phyloP scores from a whole-genome alignment of 305 asterid species.

The Solanum hybrid region DNA sequence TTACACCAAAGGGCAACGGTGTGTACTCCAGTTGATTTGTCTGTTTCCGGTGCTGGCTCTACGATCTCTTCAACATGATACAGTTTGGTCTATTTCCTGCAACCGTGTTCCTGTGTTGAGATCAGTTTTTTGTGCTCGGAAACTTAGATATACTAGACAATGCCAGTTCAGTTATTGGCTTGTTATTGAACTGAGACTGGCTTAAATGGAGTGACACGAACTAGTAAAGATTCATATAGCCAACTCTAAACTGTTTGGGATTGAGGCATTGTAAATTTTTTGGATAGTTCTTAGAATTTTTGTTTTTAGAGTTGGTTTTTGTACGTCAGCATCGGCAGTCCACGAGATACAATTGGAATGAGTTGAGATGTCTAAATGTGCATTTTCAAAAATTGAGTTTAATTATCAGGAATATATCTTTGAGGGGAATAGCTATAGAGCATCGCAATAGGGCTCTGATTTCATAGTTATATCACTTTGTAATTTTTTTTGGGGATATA shows the following conservation, averaged over 20 bases:
- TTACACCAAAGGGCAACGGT: constrained; percentile 68
- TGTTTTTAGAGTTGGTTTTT: background rate
- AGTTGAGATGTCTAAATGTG: background rate
- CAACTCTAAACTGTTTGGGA: background rate
- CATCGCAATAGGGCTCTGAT: background rate
- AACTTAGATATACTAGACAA: background rate
- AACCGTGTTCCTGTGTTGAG: background rate
- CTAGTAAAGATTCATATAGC: background rate
- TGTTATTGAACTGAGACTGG: too few relatives aligned
- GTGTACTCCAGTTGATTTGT: constrained; percentile 43
- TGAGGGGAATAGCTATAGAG: background rate
- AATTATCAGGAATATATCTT: background rate
- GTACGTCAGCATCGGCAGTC: background rate
- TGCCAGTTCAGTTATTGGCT: too few relatives aligned
- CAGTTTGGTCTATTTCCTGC: background rate
- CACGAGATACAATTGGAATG: background rate
- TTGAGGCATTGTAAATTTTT: background rate
- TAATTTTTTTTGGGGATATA: too few relatives aligned
- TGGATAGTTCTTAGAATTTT: background rate
- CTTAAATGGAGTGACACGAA: background rate
- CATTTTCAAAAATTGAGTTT: background rate
- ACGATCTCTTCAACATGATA: constrained; percentile 37
- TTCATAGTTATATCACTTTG: background rate
- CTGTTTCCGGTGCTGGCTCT: constrained; percentile 22
- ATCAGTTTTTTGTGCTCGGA: background rate